phyloP scores from a whole-genome alignment of 176 grass and related monocot species.

The Oryza punctata region DNA sequence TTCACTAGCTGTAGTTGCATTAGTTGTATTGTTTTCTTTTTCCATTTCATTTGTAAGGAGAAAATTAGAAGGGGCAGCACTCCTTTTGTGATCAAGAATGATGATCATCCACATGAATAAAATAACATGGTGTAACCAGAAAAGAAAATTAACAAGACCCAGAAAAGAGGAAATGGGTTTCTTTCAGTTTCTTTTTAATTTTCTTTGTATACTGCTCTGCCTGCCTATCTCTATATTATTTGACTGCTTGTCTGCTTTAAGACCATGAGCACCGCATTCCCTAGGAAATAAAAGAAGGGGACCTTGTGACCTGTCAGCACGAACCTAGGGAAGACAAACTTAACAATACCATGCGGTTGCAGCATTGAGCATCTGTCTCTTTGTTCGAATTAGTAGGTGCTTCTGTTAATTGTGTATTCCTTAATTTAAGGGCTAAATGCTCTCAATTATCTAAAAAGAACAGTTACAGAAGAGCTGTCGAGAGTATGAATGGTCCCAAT shows the following conservation, averaged over 20 bases:
- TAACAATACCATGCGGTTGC: slow-evolving; percentile 25
- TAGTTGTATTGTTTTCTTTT: slow-evolving; percentile 45
- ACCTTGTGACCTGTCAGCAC: slow-evolving; percentile 42
- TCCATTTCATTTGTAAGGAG: slow-evolving; percentile 39
- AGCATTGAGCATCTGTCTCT: slow-evolving; percentile 21
- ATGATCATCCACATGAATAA: slow-evolving; percentile 36
- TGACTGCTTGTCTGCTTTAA: slow-evolving; percentile 70
- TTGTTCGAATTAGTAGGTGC: slow-evolving; percentile 17
- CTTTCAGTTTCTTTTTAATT: slow-evolving; percentile 12
- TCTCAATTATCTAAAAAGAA: neutral
- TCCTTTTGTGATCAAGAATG: slow-evolving; percentile 30
- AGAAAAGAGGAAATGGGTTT: slow-evolving; percentile 9
- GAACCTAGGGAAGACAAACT: slow-evolving; percentile 64
- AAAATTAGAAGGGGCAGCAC: slow-evolving; percentile 23
- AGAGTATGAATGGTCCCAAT: neutral
- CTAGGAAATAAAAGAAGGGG: slow-evolving; percentile 40
- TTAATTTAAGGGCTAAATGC: neutral
- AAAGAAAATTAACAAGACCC: slow-evolving; percentile 19
- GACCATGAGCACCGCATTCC: slow-evolving; percentile 58
- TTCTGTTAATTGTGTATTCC: neutral
- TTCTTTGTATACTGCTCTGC: slow-evolving; percentile 9
- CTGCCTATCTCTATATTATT: slow-evolving; percentile 48
- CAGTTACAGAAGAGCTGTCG: neutral
- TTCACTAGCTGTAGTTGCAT: slow-evolving; percentile 14
- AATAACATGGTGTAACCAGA: slow-evolving; percentile 5